These are phyloP conservation scores for Auriscalpium microsporum DNA, from an alignment of 768 basidiomycete species.

Conservation along the genomic window DNA sequence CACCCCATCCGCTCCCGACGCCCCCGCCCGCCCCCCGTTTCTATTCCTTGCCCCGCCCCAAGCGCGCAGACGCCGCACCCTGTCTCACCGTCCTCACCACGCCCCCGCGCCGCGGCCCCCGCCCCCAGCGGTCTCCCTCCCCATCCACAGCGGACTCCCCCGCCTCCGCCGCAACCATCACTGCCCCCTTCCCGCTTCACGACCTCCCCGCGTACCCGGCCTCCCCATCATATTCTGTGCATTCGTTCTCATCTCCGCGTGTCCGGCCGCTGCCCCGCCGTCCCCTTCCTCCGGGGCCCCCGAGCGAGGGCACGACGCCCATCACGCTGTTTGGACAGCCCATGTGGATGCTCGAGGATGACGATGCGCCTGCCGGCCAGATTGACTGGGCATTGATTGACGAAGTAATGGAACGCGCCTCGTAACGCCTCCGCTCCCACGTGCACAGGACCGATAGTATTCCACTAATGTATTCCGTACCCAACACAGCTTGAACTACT, in stretches of 20 bases:
- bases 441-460: too few relatives aligned
- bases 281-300: constrained; percentile 10
- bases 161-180: neutral
- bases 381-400: constrained; percentile 17
- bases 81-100: constrained; percentile 1
- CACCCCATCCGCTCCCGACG: neutral
- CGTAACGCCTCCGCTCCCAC: neutral
- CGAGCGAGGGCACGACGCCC: constrained; percentile 10
- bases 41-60: neutral
- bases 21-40: neutral
- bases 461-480: too few relatives aligned
- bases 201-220: neutral
- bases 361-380: neutral
- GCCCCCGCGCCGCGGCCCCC: neutral
- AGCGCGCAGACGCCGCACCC: neutral
- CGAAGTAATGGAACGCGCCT: constrained; percentile 10
- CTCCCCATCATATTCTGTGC: neutral
- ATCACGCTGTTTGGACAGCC: neutral
- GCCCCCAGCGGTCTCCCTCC: neutral
- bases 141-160: neutral
- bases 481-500: too few relatives aligned
- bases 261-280: constrained; percentile 6
- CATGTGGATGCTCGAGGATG: neutral
- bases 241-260: neutral
- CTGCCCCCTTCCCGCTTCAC: neutral